Percentiles rank a stretch among this genome's conserved stretches.
Conservation (phyloP, 768 basidiomycete genomes). For the Mycena crocata region DNA sequence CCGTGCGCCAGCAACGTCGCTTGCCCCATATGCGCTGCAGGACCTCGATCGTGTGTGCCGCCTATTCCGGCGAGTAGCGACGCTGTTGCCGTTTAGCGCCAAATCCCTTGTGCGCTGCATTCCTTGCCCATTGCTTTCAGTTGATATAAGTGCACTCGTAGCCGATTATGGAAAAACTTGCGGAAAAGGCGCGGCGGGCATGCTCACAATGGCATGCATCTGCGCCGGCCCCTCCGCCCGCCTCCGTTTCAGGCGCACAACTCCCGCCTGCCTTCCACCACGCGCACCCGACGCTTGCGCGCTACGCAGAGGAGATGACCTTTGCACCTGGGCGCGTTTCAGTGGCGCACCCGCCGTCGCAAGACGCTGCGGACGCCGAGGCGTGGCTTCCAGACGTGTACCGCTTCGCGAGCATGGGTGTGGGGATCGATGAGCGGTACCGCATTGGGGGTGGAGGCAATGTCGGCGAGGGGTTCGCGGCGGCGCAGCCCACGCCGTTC, state of each 20-base stretch:
- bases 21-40: conserved; percentile 69
- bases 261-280: conserved; percentile 50
- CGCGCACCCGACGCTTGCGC: conserved; percentile 48
- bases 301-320: conserved; percentile 48
- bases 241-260: conserved; percentile 33
- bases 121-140: conserved; percentile 3
- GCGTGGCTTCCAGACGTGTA: conserved; percentile 62
- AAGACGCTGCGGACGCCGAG: conserved; percentile 29
- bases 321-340: conserved; percentile 28
- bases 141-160: conserved; percentile 35
- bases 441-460: conserved; percentile 15
- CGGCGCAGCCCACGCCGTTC: conserved; percentile 55
- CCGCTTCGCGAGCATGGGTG: conserved; percentile 54
- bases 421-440: conserved; percentile 56
- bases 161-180: conserved; percentile 68
- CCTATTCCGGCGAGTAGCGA: conserved; percentile 67
- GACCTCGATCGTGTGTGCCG: conserved; percentile 69
- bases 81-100: conserved; percentile 68
- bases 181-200: conserved; percentile 60
- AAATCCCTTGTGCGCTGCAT: conserved; percentile 64
- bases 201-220: conserved; percentile 51
- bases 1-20: conserved; percentile 67
- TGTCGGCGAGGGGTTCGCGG: conserved; percentile 40
- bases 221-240: conserved; percentile 26
- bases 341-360: conserved; percentile 17